Evolutionary conservation across 306 rosid species (phyloP).

Genomic region (Medicago lupulina): DNA sequence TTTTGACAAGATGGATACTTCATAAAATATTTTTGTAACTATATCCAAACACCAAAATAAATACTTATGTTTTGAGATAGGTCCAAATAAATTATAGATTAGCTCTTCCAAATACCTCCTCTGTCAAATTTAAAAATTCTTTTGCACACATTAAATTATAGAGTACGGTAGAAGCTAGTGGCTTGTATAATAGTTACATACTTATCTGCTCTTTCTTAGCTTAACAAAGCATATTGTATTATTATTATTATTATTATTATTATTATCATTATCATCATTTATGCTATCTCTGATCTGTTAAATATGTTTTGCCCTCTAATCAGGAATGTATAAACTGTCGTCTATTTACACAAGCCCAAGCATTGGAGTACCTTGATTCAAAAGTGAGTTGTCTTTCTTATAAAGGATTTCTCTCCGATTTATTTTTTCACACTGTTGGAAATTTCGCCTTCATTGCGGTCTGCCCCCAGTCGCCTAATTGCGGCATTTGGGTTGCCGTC

Average conservation of each 20-base stretch:
- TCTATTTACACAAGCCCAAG: conserved; percentile 69
- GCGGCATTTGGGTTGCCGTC: no score
- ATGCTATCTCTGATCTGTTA: conserved; percentile 23
- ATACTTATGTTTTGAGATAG: not conserved
- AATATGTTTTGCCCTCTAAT: conserved; percentile 42
- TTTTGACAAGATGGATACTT: not conserved
- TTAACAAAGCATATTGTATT: conserved; percentile 8
- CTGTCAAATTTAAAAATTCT: conserved; percentile 14
- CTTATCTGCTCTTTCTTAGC: conserved; percentile 19
- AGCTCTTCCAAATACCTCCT: not conserved
- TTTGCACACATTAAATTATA: not conserved
- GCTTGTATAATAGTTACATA: conserved; percentile 10
- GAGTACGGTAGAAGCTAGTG: conserved; percentile 5
- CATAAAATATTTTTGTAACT: not conserved
- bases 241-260: not conserved
- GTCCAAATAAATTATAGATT: conserved; percentile 4
- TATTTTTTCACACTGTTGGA: not conserved
- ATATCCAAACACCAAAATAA: not conserved
- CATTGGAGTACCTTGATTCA: conserved; percentile 75
- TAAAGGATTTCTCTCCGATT: not conserved
- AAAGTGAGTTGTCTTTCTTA: conserved; percentile 55
- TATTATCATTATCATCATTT: conserved; percentile 27
- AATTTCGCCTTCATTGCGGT: no score
- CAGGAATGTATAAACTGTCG: conserved; percentile 78
- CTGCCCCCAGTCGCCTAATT: no score